Percentiles rank a stretch among this genome's conserved stretches.
Evolutionary conservation across 305 asterid species (phyloP).

Genomic region (Ajuga reptans): DNA sequence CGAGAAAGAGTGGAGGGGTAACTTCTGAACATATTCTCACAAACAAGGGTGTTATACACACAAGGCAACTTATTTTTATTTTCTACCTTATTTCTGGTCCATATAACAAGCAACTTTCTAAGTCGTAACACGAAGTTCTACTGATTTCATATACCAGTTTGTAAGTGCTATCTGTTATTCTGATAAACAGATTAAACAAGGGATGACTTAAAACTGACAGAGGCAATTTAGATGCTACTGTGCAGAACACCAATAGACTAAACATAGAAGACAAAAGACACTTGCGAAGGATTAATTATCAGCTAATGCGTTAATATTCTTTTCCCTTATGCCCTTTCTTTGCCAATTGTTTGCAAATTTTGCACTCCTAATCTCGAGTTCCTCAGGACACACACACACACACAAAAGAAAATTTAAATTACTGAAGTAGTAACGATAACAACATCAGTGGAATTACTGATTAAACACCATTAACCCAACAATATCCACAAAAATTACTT

Average conservation of each 20-base stretch:
- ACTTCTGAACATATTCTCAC: neutral
- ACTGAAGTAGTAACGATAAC: neutral
- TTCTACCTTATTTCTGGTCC: neutral
- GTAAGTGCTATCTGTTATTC: neutral
- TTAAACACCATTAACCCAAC: neutral
- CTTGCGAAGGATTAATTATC: constrained; percentile 1
- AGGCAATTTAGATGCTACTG: neutral
- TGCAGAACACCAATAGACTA: neutral
- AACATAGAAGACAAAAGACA: neutral
- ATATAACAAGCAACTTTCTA: constrained; percentile 1
- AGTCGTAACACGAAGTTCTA: neutral
- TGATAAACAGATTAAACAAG: neutral
- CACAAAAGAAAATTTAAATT: neutral
- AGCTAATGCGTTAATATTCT: neutral
- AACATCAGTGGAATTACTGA: neutral
- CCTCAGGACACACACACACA: neutral
- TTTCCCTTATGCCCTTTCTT: neutral
- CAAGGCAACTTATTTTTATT: neutral
- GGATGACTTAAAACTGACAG: neutral
- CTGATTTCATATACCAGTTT: too few species aligned
- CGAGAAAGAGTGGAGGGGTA: neutral
- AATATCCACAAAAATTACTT: neutral
- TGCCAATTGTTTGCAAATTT: neutral
- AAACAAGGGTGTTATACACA: neutral
- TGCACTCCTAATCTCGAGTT: constrained; percentile 4